These are phyloP conservation scores for Haberlea rhodopensis DNA, from an alignment of 257 asterid genomes.

Conservation along the genomic window DNA sequence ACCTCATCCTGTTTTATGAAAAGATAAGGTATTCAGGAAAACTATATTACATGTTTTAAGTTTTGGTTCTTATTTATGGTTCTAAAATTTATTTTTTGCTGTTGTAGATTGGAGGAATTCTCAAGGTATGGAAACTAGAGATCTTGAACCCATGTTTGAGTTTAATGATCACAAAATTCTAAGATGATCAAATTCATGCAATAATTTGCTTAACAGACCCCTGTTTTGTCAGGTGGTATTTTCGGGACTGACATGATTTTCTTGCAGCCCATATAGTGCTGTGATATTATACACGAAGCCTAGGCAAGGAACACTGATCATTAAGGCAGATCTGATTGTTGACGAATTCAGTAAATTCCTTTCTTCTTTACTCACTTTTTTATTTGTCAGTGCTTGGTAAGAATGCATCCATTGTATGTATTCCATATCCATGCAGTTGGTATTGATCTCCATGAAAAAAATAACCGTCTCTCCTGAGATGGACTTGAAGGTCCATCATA, in stretches of 20 bases:
- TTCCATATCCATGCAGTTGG: conserved; percentile 67
- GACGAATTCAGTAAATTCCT: conserved; percentile 68
- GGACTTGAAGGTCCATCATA: conserved; percentile 32
- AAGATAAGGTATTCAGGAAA: conserved; percentile 64
- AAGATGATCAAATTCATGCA: conserved; percentile 18
- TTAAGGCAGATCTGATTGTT: conserved; percentile 75
- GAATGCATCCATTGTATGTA: conserved; percentile 25
- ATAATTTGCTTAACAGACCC: conserved; percentile 15
- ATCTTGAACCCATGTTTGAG: conserved; percentile 21
- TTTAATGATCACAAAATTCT: conserved; percentile 17
- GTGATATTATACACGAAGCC: conserved; percentile 56
- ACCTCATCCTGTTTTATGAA: conserved; percentile 68
- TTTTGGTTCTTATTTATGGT: conserved; percentile 18
- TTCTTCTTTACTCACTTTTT: conserved; percentile 11
- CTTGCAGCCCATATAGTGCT: conserved; percentile 77
- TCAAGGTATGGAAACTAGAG: conserved; percentile 55
- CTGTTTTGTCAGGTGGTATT: conserved; percentile 11
- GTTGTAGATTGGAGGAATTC: conserved; percentile 82
- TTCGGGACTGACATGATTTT: conserved; percentile 27
- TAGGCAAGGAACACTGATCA: conserved; percentile 67
- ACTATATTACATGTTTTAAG: conserved; percentile 12
- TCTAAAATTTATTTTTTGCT: conserved; percentile 28
- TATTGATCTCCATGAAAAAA: conserved; percentile 79
- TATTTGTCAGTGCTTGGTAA: conserved; percentile 8
- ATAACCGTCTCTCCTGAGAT: conserved; percentile 52